Base-by-base conservation (phyloP, 148 eudicot species). In the Rhododendron henanense region DNA sequence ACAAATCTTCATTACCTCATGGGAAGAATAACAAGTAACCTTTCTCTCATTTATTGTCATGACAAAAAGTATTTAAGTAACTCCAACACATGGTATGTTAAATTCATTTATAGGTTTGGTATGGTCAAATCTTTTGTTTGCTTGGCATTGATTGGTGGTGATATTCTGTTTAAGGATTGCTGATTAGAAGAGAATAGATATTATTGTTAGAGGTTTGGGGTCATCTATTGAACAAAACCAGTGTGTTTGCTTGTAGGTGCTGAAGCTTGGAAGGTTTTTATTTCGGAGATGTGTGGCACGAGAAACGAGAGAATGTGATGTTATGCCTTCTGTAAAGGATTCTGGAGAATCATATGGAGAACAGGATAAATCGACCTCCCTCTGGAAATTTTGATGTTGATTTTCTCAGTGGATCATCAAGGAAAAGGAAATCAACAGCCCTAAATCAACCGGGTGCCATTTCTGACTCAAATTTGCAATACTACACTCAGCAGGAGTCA, bases 371-470 rank as follows among this genome's bases (percentile, higher is more conserved):
- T 57, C 55, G 79, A 87, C 85, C 89, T 84, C 87, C 69, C 35
- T 81, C 88, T 51, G 88, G 78, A 48, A 86, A 57, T 63, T 55
- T 45, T 53, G 61, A 78, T 81, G 37, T n/a, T 37, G 79, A 85
- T 80, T 59, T 21, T 83, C 15, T 87, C 53, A 85, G 78, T 47
- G 88, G 85, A 31, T 86, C 86, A 21, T 82, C 91, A 47, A 88
- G 92, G 84, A 93, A 91, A 85, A 91, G 90, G 86, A 92, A 91
- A 84, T 63, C 63, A 59, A 25, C 35, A 73, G 81, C 86, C 57
- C 83, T 67, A 61, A 91, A 89, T 91, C 81, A 71, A 50, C 85
- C 84, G 16, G 88, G 80, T 81, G 84, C 81, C 73, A 41, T 45
- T 81, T 71, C 84, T 59, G 87, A 67, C 39, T 31, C 93, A 78